Conservation (phyloP, 352 stramenopile species). For the Phytophthora rubi region DNA sequence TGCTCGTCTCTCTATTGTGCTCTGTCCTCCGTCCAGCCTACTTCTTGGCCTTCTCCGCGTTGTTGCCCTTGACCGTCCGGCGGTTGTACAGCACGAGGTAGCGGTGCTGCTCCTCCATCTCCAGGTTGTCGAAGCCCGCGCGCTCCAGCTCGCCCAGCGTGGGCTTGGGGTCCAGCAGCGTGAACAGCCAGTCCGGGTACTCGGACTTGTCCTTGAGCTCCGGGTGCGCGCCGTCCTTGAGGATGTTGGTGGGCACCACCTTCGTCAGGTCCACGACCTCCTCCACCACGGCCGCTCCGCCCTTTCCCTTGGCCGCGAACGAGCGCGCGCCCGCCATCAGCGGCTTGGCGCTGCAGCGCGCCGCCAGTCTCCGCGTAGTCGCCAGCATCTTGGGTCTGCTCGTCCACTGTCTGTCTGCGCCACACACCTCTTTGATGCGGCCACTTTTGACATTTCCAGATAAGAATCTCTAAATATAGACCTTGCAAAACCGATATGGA, state of each 20-base stretch:
- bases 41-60: conserved; percentile 88
- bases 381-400: conserved; percentile 36
- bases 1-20: conserved; percentile 23
- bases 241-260: conserved; percentile 86
- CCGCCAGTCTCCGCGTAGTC: conserved; percentile 51
- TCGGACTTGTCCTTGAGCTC: conserved; percentile 82
- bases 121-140: conserved; percentile 79
- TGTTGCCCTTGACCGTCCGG: conserved; percentile 73
- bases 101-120: conserved; percentile 79
- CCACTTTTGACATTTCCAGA: neutral
- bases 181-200: conserved; percentile 88
- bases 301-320: conserved; percentile 77
- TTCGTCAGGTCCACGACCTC: conserved; percentile 79
- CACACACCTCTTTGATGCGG: conserved; percentile 19
- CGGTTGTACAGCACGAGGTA: conserved; percentile 81
- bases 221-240: conserved; percentile 84
- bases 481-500: conserved; percentile 14
- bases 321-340: conserved; percentile 44
- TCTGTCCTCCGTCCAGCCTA: conserved; percentile 35
- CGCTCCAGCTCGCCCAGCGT: conserved; percentile 83
- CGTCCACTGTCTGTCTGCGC: conserved; percentile 12
- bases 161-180: conserved; percentile 72
- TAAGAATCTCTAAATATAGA: conserved; percentile 1
- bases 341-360: conserved; percentile 36
- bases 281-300: conserved; percentile 54